Conservation (phyloP, 2,329 filamentous ascomycete species). For the Hortaea werneckii region DNA sequence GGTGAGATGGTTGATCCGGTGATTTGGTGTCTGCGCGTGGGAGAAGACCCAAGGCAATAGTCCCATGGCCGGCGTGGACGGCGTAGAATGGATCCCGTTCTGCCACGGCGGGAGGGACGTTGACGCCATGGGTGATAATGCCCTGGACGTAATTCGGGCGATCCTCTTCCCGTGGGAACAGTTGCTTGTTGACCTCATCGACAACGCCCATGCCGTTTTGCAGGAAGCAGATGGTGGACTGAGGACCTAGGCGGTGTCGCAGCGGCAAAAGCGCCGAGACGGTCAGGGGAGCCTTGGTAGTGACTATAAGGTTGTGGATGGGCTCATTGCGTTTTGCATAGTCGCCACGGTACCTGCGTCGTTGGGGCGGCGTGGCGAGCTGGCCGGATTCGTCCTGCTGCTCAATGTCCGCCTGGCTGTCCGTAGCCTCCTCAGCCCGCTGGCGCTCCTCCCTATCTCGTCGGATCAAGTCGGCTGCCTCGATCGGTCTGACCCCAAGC, state of each 20-base stretch:
- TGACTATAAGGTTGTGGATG: conserved; percentile 66
- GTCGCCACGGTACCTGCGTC: background rate
- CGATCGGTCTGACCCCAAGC: conserved; percentile 14
- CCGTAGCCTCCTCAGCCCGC: background rate
- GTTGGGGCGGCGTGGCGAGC: conserved; percentile 15
- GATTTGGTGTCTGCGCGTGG: conserved; percentile 24
- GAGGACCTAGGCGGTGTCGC: conserved; percentile 53
- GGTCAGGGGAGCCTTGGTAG: conserved; percentile 63
- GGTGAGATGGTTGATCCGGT: background rate
- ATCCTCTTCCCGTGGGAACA: conserved; percentile 56
- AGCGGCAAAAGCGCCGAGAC: conserved; percentile 57
- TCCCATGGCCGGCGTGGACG: conserved; percentile 49
- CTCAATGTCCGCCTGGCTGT: background rate
- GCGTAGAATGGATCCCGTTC: conserved; percentile 39
- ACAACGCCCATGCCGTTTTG: conserved; percentile 75
- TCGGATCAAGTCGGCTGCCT: conserved; percentile 16
- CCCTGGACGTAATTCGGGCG: conserved; percentile 72
- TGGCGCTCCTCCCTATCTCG: conserved; percentile 1
- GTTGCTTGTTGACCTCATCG: conserved; percentile 60
- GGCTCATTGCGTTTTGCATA: conserved; percentile 21
- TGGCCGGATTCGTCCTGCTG: background rate
- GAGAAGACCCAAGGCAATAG: conserved; percentile 46
- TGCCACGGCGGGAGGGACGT: conserved; percentile 28
- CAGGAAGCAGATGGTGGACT: conserved; percentile 65
- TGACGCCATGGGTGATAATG: conserved; percentile 50